Base-by-base conservation (phyloP, 768 basidiomycete species). In the Mycena albidolilacea region DNA sequence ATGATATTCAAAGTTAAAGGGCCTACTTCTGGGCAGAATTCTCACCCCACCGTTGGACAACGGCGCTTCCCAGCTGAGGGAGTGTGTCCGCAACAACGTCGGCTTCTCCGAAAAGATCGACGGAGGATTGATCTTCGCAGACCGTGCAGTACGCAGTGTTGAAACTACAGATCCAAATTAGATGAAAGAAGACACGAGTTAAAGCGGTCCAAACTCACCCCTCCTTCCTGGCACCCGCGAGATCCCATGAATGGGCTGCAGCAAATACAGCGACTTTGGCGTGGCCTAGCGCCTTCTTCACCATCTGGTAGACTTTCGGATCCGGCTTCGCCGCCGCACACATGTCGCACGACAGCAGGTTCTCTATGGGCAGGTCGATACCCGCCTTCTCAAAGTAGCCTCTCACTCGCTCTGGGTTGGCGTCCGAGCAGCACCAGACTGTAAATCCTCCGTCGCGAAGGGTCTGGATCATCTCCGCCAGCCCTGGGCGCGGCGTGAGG, bases 341-440 rank as follows among this genome's bases (percentile, higher is more conserved):
- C 65, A 67, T 67, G 19, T 67, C 37, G 58, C 66, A 67, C 57
- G 66, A 67, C 23, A 67, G 39, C 10, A 67, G 41, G 37, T 67
- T 67, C 14, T 59, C 57, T 21, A 38, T n/a, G 10, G 66, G 66
- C 66, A 67, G 59, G 17, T 59, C 57, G 11, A 67, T 60, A 3
- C 58, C 66, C 17, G 37, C 46, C 37, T 67, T 60, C 11, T 43
- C 65, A 10, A 60, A 67, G 15, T 60, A 67, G 11, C 43, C 44
- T 19, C n/a, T 17, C 10, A 67, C 57, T n/a, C 66, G 58, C 30
- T 67, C 66, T 17, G 66, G 66, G 58, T 30, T 67, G 30, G 44
- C 66, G 66, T 67, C 66, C 7, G 66, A 67, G 66, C 66, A 67
- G 58, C 66, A 67, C 41, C 41, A 59, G 43, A 67, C 57, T 4